Evolutionary conservation across 768 basidiomycete genomes (phyloP), one percentile per base, ranked within the genome.

Genomic region (Plicaturopsis crispa): DNA sequence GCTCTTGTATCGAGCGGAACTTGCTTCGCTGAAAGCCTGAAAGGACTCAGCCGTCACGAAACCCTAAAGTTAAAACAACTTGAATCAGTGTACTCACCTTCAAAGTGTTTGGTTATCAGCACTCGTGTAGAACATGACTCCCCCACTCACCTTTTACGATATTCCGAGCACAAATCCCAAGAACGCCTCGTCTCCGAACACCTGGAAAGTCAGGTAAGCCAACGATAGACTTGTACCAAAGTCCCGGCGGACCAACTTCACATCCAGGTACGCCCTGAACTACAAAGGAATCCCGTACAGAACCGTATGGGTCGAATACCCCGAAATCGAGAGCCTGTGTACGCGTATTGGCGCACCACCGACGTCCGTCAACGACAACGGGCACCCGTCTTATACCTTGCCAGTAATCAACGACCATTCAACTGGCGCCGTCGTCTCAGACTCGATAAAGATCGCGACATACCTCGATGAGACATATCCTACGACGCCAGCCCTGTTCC

Each of bases 401-500:
- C 70, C 70, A 20, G 61, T 61, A 31, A 64, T 68, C 39, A 48
- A 59, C 35, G 69, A 72, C 38, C 57, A 62, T 18, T 51, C 50
- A 21, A 69, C 60, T 4, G 52, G 54, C 2, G 44, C 40, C 10
- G 48, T 58, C 39, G 17, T 71, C 19, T 24, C 66, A 0, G 69
- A 74, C 37, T 68, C 67, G 4, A 55, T 60, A 38, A 48, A 49
- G 13, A 73, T 73, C 35, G 68, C 69, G 0, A 53, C 57, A 41
- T 73, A 73, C 40, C 67, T 72, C 24, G 72, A 74, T 21, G 54
- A 47, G 12, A 51, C 52, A 0, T 73, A 69, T 43, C 67, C 70
- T 4, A 56, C 61, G 26, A 57, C 59, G 0, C 63, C 57, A 2
- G 39, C 31, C 19, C 36, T 70, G 10, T 45, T 69, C 11, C 64